Evolutionary conservation across 129 eudicot genomes (phyloP).

Genomic region (Calendula officinalis): DNA sequence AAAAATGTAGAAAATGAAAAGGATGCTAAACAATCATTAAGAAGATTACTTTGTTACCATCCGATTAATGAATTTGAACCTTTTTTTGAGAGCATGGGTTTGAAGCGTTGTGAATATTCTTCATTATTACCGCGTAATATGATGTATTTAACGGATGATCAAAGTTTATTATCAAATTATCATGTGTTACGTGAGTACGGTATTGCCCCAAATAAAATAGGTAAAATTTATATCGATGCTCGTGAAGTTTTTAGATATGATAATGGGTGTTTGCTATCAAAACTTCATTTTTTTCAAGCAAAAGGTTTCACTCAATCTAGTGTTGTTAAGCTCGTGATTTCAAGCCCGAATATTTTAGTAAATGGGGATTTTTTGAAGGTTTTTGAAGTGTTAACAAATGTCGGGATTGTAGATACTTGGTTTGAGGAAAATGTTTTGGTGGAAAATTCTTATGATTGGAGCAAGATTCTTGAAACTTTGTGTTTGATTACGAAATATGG

Average conservation of each 20-base stretch:
- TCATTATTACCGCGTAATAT: conserved; percentile 47
- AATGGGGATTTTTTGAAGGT: conserved; percentile 38
- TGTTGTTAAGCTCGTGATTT: conserved; percentile 48
- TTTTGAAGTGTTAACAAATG: conserved; percentile 32
- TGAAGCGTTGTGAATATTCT: conserved; percentile 49
- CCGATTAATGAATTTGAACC: conserved; percentile 91
- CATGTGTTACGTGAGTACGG: conserved; percentile 71
- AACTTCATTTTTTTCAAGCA: conserved; percentile 41
- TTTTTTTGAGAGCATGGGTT: conserved; percentile 83
- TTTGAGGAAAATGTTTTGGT: conserved; percentile 46
- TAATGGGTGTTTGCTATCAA: conserved; percentile 41
- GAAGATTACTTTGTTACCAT: conserved; percentile 66
- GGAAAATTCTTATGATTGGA: conserved; percentile 52
- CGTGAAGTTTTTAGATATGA: conserved; percentile 57
- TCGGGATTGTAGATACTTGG: conserved; percentile 56
- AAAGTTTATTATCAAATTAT: conserved; percentile 56
- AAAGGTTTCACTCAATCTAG: conserved; percentile 47
- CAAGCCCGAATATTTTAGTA: conserved; percentile 52
- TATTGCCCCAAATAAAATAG: conserved; percentile 40
- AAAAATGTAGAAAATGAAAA: conserved; percentile 34
- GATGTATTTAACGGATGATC: conserved; percentile 64
- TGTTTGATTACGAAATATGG: conserved; percentile 41
- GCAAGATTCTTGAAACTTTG: conserved; percentile 45
- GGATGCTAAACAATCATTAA: conserved; percentile 37
- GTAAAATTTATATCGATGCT: conserved; percentile 63